A percentile compares a stretch with the other conserved stretches of the same genome.
Evolutionary conservation across 768 basidiomycete species (phyloP).

Genomic region (Cytidiella melzeri): DNA sequence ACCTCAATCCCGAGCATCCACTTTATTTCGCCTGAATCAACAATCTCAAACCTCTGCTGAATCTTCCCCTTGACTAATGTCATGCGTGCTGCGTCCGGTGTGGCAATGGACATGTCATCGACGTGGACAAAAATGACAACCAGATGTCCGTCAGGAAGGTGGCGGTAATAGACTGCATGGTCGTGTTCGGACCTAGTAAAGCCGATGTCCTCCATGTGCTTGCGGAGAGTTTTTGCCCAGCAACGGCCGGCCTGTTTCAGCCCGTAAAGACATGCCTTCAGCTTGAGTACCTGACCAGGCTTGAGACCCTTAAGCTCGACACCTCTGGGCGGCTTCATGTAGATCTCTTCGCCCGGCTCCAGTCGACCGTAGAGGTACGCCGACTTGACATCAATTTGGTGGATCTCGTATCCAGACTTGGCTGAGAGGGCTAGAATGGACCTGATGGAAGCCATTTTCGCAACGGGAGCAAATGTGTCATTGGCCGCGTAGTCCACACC

Average conservation of each 20-base stretch:
- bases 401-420: conserved; percentile 18
- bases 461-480: no score
- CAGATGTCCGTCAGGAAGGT: no score
- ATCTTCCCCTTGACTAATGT: background rate
- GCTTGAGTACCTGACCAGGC: no score
- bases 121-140: conserved; percentile 4
- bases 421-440: conserved; percentile 25
- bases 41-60: no score
- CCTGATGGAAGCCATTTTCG: no score
- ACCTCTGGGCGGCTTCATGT: conserved; percentile 9
- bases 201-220: background rate
- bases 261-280: background rate
- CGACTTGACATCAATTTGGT: conserved; percentile 28
- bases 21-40: conserved; percentile 8
- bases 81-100: background rate
- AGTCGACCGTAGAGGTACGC: conserved; percentile 22
- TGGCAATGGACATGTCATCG: background rate
- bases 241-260: conserved; percentile 10
- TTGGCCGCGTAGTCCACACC: no score
- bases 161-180: no score
- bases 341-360: conserved; percentile 10
- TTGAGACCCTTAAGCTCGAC: background rate
- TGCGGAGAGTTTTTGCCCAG: conserved; percentile 3
- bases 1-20: conserved; percentile 20
- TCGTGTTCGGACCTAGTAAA: background rate